A percentile compares a stretch with the other conserved stretches of the same genome.
Evolutionary conservation across 75 land plant species (phyloP).

Genomic region (Azolla pinnata): DNA sequence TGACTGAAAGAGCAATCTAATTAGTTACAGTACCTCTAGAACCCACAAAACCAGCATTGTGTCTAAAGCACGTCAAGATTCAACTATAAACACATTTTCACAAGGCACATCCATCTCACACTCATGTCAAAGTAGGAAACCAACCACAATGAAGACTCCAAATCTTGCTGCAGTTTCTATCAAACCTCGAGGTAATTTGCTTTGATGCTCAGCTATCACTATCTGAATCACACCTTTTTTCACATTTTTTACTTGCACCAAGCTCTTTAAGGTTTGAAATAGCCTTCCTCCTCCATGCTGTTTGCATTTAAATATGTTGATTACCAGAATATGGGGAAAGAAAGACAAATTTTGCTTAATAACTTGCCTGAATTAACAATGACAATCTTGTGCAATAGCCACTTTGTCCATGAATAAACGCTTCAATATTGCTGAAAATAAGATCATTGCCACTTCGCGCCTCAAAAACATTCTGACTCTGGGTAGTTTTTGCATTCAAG

Average conservation of each 20-base stretch:
- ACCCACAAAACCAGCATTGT: too few relatives aligned
- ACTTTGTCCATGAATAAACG: constrained; percentile 9
- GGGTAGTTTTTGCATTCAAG: too few relatives aligned
- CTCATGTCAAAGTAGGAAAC: not conserved
- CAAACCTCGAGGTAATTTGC: constrained; percentile 3
- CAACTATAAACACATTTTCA: too few relatives aligned
- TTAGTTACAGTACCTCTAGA: too few relatives aligned
- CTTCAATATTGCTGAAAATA: constrained; percentile 1
- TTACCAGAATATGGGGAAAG: not conserved
- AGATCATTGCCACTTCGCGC: not conserved
- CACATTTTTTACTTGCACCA: not conserved
- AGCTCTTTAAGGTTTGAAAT: not conserved
- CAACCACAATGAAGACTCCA: constrained; percentile 10
- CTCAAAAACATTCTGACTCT: too few relatives aligned
- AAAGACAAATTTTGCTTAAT: not conserved
- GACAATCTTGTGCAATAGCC: not conserved
- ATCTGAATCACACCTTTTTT: not conserved
- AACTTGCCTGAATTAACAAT: constrained; percentile 3
- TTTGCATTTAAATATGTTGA: not conserved
- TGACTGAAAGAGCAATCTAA: too few relatives aligned
- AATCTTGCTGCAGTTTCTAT: not conserved
- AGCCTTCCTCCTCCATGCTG: constrained; percentile 18
- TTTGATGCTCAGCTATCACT: constrained; percentile 10
- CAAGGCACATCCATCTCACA: not conserved
- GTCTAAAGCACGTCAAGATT: too few relatives aligned